Evolutionary conservation across 495 filamentous ascomycete genomes (phyloP).

Genomic region (Pseudomonodictys pantanalensis): DNA sequence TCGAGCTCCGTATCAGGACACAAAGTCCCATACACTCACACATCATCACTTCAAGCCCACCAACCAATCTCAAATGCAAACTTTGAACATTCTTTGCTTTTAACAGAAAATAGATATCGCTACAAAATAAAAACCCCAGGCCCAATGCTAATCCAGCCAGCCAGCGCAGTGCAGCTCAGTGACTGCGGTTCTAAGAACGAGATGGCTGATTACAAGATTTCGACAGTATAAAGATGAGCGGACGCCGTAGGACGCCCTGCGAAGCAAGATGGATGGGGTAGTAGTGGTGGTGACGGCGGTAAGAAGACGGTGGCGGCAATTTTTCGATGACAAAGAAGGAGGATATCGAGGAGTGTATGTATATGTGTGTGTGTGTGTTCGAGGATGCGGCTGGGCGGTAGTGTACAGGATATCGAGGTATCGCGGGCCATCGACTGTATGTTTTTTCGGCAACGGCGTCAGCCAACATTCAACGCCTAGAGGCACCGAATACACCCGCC

Average conservation of each 20-base stretch:
- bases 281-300: no score
- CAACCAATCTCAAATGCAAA: no score
- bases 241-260: conserved; percentile 1
- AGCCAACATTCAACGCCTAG: neutral
- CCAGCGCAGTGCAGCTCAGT: no score
- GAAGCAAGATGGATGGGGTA: neutral
- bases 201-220: neutral
- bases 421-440: conserved; percentile 14
- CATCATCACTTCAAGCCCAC: no score
- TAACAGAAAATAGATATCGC: no score
- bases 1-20: no score
- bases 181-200: no score
- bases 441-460: neutral
- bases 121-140: no score
- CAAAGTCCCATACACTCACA: no score
- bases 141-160: no score
- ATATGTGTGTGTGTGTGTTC: neutral
- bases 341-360: conserved; percentile 1
- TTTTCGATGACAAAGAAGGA: conserved; percentile 6
- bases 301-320: conserved; percentile 2
- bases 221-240: neutral
- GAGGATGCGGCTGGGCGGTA: conserved; percentile 20
- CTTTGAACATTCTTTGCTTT: no score
- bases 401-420: conserved; percentile 23
- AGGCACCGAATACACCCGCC: no score